Percentiles rank a stretch among this genome's conserved stretches.
phyloP scores from a whole-genome alignment of 2,329 filamentous ascomycete species.

The Neospermospora avenae region DNA sequence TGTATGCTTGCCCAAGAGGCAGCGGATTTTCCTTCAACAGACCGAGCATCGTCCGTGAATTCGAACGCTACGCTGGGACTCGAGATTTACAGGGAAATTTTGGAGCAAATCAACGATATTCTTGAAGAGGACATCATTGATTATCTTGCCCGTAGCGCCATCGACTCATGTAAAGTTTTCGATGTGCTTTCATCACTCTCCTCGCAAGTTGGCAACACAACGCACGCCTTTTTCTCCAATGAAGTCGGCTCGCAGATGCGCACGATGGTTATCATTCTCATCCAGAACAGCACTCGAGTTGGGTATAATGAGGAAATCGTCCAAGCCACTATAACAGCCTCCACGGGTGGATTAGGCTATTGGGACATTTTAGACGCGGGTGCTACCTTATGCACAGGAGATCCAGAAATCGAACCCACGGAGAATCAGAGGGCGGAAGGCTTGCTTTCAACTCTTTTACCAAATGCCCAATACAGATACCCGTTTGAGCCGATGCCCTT shows the following conservation, averaged over 20 bases:
- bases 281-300: constrained; percentile 32
- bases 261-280: constrained; percentile 34
- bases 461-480: constrained; percentile 71
- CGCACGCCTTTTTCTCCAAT: constrained; percentile 39
- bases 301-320: constrained; percentile 37
- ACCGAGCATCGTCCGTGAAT: constrained; percentile 12
- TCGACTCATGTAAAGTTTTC: constrained; percentile 46
- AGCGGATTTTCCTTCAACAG: constrained; percentile 32
- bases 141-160: constrained; percentile 44
- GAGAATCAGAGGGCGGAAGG: constrained; percentile 8
- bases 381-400: constrained; percentile 42
- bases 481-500: constrained; percentile 84
- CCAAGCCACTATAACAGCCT: constrained; percentile 32
- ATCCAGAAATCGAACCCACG: constrained; percentile 46
- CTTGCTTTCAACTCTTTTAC: constrained; percentile 41
- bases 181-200: constrained; percentile 44
- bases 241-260: constrained; percentile 38
- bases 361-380: constrained; percentile 33
- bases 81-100: constrained; percentile 41
- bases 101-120: constrained; percentile 41
- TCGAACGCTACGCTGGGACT: constrained; percentile 8
- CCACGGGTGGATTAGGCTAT: constrained; percentile 32
- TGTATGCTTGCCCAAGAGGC: constrained; percentile 23
- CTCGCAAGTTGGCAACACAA: constrained; percentile 39
- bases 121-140: constrained; percentile 42